Percentiles rank a stretch among this genome's conserved stretches.
Evolutionary conservation across 768 basidiomycete species (phyloP).

Genomic region (Rhizopogon sp.): DNA sequence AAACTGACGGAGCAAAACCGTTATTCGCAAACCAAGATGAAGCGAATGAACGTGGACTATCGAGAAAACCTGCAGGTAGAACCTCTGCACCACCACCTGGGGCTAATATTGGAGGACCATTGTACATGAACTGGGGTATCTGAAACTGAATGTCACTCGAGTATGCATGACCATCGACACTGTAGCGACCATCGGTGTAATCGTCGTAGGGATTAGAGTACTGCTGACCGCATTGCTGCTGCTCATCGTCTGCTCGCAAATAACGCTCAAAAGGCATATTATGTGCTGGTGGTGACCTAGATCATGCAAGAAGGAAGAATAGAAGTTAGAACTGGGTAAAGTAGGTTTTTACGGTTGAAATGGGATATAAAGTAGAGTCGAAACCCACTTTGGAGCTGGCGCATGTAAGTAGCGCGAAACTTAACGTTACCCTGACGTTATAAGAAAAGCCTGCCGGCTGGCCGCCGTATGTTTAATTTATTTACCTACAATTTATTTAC

Average conservation of each 20-base stretch:
- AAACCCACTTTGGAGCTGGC: background rate
- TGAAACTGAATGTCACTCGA: conserved; percentile 43
- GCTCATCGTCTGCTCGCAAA: conserved; percentile 22
- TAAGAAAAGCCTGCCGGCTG: background rate
- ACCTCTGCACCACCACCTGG: conserved; percentile 74
- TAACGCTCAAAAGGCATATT: conserved; percentile 41
- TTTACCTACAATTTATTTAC: background rate
- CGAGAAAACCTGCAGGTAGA: conserved; percentile 42
- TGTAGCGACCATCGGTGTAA: conserved; percentile 9
- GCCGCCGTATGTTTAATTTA: background rate
- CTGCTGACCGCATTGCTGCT: conserved; percentile 5
- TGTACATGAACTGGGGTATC: conserved; percentile 61
- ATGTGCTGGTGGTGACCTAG: background rate
- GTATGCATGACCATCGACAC: conserved; percentile 3
- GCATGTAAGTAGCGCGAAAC: background rate
- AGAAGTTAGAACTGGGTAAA: background rate
- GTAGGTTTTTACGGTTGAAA: background rate
- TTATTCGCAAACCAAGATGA: conserved; percentile 49
- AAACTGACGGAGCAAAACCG: conserved; percentile 32
- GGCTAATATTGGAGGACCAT: conserved; percentile 54
- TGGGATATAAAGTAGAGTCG: background rate
- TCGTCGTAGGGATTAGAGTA: conserved; percentile 5
- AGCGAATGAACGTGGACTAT: conserved; percentile 21
- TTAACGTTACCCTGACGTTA: conserved; percentile 1
- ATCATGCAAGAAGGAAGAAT: background rate